Percentiles rank a stretch among this genome's conserved stretches.
phyloP scores from a whole-genome alignment of 306 rosid species.

The peach (Prunus persica) region DNA sequence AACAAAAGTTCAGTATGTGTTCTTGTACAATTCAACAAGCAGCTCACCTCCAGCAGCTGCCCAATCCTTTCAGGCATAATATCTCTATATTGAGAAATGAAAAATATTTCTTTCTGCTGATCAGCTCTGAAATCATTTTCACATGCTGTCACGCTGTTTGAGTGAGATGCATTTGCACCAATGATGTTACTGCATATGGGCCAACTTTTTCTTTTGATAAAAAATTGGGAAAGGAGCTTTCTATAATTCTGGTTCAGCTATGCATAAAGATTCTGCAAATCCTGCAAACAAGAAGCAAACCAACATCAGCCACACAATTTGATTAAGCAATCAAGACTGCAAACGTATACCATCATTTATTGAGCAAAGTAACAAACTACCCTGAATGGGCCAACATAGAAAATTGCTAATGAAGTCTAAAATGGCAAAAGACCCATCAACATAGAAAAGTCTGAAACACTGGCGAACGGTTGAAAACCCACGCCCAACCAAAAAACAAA shows the following conservation, averaged over 20 bases:
- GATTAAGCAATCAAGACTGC: not conserved
- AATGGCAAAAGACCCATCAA: not conserved
- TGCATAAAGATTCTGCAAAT: slow-evolving; percentile 19
- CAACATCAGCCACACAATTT: slow-evolving; percentile 12
- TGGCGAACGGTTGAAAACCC: not conserved
- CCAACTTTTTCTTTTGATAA: not conserved
- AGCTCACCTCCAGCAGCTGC: not conserved
- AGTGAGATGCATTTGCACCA: not conserved
- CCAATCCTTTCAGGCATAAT: not conserved
- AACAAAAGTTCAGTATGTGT: not conserved
- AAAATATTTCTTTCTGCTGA: not conserved
- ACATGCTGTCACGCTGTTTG: not conserved
- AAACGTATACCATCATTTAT: not conserved
- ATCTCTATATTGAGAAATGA: not conserved
- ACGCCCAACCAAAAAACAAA: not conserved
- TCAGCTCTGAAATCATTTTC: not conserved
- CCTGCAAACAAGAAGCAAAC: slow-evolving; percentile 31
- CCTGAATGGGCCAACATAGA: not conserved
- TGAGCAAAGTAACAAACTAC: not conserved
- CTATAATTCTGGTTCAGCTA: slow-evolving; percentile 12
- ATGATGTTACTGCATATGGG: slow-evolving; percentile 1
- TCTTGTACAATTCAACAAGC: slow-evolving; percentile 1
- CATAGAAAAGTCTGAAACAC: not conserved
- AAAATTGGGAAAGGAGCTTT: not conserved
- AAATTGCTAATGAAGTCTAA: not conserved